Conservation (phyloP, 148 eudicot species). For the Beta vulgaris region DNA sequence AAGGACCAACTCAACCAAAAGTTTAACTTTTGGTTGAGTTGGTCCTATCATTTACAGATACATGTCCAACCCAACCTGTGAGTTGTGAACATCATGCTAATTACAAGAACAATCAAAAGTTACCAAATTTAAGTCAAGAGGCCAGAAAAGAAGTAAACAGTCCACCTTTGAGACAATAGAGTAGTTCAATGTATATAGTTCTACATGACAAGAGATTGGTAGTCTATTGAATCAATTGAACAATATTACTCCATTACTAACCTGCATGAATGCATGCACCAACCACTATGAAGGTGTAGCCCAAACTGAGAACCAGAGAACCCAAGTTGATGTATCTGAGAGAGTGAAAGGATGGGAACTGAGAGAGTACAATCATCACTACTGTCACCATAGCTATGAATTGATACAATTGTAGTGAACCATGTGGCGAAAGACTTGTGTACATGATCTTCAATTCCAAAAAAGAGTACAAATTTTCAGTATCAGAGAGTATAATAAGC, state of each 20-base stretch:
- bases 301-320: constrained; percentile 80
- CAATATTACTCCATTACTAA: too few relatives aligned
- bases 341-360: constrained; percentile 87
- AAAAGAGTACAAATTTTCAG: not conserved
- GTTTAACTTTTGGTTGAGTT: too few relatives aligned
- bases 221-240: too few relatives aligned
- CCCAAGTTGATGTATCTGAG: constrained; percentile 82
- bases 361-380: constrained; percentile 77
- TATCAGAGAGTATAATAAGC: not conserved
- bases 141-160: not conserved
- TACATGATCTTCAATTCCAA: constrained; percentile 63
- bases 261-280: constrained; percentile 82
- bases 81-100: too few relatives aligned
- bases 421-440: constrained; percentile 48
- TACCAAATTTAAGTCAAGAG: not conserved
- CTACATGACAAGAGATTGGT: too few relatives aligned
- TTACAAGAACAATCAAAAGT: not conserved
- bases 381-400: constrained; percentile 89
- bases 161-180: not conserved
- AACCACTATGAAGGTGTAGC: constrained; percentile 74
- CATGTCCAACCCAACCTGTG: too few relatives aligned
- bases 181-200: not conserved
- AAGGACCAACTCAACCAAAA: too few relatives aligned
- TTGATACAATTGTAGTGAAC: constrained; percentile 64
- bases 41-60: too few relatives aligned